Evolutionary conservation across 1,139 yeast genomes (phyloP).

Genomic region (Pichia inconspicua): DNA sequence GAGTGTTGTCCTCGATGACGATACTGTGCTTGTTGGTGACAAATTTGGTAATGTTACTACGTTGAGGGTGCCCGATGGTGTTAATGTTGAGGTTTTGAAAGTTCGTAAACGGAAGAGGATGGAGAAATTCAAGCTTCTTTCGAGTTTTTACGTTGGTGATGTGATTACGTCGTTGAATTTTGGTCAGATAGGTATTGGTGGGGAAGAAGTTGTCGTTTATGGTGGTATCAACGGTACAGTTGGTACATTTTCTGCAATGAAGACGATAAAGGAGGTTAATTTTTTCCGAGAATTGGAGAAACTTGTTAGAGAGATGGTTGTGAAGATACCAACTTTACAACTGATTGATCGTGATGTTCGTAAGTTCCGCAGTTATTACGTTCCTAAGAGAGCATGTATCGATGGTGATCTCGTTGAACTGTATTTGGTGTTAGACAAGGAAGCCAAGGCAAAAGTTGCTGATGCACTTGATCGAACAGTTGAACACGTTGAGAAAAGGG

Average conservation of each 20-base stretch:
- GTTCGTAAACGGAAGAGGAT: conserved; percentile 39
- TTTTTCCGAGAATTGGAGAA: conserved; percentile 51
- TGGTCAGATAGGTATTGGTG: conserved; percentile 52
- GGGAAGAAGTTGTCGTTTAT: conserved; percentile 59
- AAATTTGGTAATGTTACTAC: conserved; percentile 76
- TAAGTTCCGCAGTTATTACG: conserved; percentile 68
- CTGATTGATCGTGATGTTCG: conserved; percentile 61
- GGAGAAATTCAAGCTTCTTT: conserved; percentile 43
- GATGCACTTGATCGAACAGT: conserved; percentile 47
- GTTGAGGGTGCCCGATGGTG: conserved; percentile 44
- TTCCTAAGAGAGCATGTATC: conserved; percentile 65
- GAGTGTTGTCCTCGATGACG: conserved; percentile 54
- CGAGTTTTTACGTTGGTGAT: conserved; percentile 66
- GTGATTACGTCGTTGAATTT: conserved; percentile 55
- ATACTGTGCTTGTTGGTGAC: conserved; percentile 82
- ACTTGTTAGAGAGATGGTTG: conserved; percentile 33
- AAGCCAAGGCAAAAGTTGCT: conserved; percentile 42
- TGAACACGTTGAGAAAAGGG: conserved; percentile 51
- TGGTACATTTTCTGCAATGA: conserved; percentile 65
- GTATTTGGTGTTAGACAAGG: conserved; percentile 34
- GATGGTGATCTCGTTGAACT: conserved; percentile 85
- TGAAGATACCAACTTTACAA: conserved; percentile 16
- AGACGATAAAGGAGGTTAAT: conserved; percentile 53
- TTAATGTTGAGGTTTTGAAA: conserved; percentile 34
- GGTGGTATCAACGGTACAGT: conserved; percentile 77